Evolutionary conservation across 257 asterid species (phyloP).

Genomic region (Nicotiana noctiflora): DNA sequence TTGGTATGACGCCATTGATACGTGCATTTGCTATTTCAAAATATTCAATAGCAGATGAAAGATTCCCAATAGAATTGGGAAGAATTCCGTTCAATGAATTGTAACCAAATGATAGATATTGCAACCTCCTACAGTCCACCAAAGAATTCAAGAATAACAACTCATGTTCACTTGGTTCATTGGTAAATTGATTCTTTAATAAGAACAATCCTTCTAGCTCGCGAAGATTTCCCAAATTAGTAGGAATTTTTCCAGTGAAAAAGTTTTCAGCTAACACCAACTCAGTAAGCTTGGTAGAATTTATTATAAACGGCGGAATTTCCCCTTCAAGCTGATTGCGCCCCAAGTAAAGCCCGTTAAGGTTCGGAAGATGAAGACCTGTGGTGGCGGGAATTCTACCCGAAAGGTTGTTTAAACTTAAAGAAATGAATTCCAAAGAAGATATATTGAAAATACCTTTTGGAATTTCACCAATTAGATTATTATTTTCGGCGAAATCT

Average conservation of each 20-base stretch:
- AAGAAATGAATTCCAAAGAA: not conserved
- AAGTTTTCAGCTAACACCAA: constrained; percentile 19
- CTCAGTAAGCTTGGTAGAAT: constrained; percentile 13
- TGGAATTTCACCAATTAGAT: constrained; percentile 11
- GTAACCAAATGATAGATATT: not conserved
- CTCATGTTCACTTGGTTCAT: not conserved
- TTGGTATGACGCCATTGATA: constrained; percentile 23
- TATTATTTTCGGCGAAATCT: constrained; percentile 9
- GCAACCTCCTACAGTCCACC: constrained; percentile 21
- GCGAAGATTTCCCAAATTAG: not conserved
- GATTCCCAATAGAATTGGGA: not conserved
- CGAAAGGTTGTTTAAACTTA: not conserved
- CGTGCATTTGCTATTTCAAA: constrained; percentile 13
- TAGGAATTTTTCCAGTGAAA: constrained; percentile 7
- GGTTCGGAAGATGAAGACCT: constrained; percentile 22
- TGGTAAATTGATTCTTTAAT: constrained; percentile 12
- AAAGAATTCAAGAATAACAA: constrained; percentile 24
- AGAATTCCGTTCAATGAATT: not conserved
- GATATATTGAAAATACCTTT: not conserved
- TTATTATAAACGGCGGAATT: constrained; percentile 16
- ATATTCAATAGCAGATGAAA: constrained; percentile 17
- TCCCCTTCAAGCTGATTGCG: constrained; percentile 20
- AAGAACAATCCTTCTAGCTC: constrained; percentile 4
- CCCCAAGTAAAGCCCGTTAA: constrained; percentile 18
- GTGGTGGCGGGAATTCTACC: not conserved